A percentile compares a stretch with the other conserved stretches of the same genome.
phyloP scores from a whole-genome alignment of 257 asterid species.

The Solanum lignicaule region DNA sequence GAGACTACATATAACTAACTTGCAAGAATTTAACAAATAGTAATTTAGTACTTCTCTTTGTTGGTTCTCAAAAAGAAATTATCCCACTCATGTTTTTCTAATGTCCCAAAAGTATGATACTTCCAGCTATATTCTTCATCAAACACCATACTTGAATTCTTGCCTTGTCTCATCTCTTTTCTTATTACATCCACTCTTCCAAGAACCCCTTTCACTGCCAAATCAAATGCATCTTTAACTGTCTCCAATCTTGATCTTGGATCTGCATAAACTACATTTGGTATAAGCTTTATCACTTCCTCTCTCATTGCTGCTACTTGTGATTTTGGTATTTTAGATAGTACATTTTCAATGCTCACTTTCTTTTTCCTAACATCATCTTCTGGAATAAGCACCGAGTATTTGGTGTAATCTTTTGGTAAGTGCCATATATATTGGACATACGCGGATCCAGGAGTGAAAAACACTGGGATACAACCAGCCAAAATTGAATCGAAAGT shows the following conservation, averaged over 20 bases:
- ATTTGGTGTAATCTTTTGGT: slow-evolving; percentile 38
- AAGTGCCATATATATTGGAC: slow-evolving; percentile 84
- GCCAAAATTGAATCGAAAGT: slow-evolving; percentile 73
- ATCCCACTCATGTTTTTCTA: slow-evolving; percentile 66
- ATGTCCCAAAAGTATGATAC: slow-evolving; percentile 51
- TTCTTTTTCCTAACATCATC: slow-evolving; percentile 39
- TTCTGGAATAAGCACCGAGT: slow-evolving; percentile 64
- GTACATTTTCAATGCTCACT: slow-evolving; percentile 35
- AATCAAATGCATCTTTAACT: slow-evolving; percentile 71
- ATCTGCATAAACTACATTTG: slow-evolving; percentile 57
- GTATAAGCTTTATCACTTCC: slow-evolving; percentile 62
- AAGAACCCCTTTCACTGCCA: slow-evolving; percentile 45
- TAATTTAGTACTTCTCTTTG: not conserved
- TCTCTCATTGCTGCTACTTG: slow-evolving; percentile 59
- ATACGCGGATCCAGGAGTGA: slow-evolving; percentile 65
- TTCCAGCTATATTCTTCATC: slow-evolving; percentile 71
- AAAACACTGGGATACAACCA: slow-evolving; percentile 86
- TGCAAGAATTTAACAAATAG: not conserved
- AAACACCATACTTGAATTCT: slow-evolving; percentile 29
- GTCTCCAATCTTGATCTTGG: slow-evolving; percentile 37
- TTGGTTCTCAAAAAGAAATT: slow-evolving; percentile 38
- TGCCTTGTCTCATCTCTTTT: slow-evolving; percentile 33
- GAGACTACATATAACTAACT: not conserved
- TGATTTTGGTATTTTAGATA: slow-evolving; percentile 33
- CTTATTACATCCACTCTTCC: slow-evolving; percentile 32